Base-by-base conservation (phyloP, 1,284 basidiomycete species). In the Lentinus polychrous region DNA sequence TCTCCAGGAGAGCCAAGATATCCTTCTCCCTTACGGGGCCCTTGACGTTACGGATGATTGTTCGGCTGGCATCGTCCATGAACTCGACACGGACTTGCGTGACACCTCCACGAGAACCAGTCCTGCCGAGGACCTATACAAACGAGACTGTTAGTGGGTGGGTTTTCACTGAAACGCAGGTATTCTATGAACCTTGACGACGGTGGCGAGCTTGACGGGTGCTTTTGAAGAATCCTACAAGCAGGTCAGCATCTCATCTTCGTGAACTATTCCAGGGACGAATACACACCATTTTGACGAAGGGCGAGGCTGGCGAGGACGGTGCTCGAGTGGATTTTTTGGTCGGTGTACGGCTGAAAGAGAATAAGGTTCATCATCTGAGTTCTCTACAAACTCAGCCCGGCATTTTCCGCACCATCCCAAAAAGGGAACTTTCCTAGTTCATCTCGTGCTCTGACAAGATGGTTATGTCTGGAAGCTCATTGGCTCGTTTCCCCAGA, bases 81-180 rank as follows among this genome's bases (percentile, higher is more conserved):
- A 99, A 98, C 72, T 99, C 95, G 61, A 99, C 96, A 60, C 95
- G 93, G 71, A 98, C 94, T 79, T 99, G 96, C 58, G 94, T 99
- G 63, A 99, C 94, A 79, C 94, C 94, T 77, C 96, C 96, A 71
- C 96, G 92, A 64, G 95, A 98, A 58, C 96, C 96, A 66, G 96
- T 99, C 66, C 96, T 86, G 69, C 96, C 96, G 65, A 99, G 86
- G 69, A 98, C 93, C 91, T 96, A 44, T 35, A 41, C 41, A 47
- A 33, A 50, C 42, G 10, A 41, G 14, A 40, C 15, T 22, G 14
- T 43, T 55, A 45, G 49, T 47, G 38, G 34, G 31, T 39, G 15
- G 46, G 23, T 46, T 44, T 11, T 37, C 37, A 18, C 14, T 5
- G 35, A 18, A 12, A 15, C 6, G 7, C 14, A 18, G 35, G 4